Evolutionary conservation across 441 rosid species (phyloP).

Genomic region (Gossypium laxum): DNA sequence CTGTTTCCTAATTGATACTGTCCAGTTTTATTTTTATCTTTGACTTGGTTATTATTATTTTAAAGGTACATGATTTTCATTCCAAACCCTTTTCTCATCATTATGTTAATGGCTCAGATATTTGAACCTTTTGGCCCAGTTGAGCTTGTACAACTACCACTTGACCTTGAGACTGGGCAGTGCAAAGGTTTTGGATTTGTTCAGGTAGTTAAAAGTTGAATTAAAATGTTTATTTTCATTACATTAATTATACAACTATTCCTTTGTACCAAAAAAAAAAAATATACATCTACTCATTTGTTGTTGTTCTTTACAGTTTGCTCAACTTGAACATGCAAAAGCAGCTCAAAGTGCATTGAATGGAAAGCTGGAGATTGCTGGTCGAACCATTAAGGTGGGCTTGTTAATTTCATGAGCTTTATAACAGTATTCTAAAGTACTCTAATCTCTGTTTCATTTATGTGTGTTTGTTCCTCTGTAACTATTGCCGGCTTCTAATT

Average conservation of each 20-base stretch:
- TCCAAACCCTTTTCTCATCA: neutral
- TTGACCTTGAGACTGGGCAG: conserved; percentile 75
- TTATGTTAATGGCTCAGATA: neutral
- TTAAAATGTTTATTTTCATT: neutral
- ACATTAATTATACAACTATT: neutral
- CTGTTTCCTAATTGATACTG: neutral
- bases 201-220: conserved; percentile 44
- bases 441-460: neutral
- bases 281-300: neutral
- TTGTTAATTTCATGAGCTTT: neutral
- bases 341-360: conserved; percentile 71
- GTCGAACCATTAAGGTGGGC: conserved; percentile 71
- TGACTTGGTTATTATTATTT: neutral
- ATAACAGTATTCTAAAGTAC: neutral
- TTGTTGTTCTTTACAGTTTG: conserved; percentile 40
- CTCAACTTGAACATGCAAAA: conserved; percentile 79
- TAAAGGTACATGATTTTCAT: neutral
- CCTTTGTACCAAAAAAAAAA: neutral
- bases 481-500: neutral
- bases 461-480: neutral
- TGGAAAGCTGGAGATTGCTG: conserved; percentile 86
- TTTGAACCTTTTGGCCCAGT: conserved; percentile 72
- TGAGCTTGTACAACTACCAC: conserved; percentile 85
- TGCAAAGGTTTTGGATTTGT: conserved; percentile 92
- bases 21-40: neutral